Conservation (phyloP, 352 stramenopile genomes). For the Pythium sp. region DNA sequence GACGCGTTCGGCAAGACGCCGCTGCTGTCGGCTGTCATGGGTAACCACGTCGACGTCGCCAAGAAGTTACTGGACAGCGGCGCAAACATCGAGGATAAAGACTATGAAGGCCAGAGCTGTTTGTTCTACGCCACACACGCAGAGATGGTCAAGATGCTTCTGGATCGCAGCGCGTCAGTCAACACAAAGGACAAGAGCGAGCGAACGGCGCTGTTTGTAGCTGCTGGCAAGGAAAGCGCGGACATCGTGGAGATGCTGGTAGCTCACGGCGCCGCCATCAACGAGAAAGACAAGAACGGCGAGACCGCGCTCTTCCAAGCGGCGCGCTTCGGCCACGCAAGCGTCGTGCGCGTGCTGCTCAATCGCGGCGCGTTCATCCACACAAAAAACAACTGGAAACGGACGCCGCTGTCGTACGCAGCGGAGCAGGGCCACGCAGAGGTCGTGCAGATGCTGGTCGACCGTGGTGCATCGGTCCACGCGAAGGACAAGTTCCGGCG, state of each 20-base stretch:
- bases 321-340: conserved; percentile 13
- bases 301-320: conserved; percentile 18
- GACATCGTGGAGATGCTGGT: conserved; percentile 11
- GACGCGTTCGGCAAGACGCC: conserved; percentile 19
- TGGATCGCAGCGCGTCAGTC: conserved; percentile 7
- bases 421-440: conserved; percentile 13
- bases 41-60: conserved; percentile 10
- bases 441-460: conserved; percentile 14
- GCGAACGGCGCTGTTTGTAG: conserved; percentile 16
- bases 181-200: conserved; percentile 4
- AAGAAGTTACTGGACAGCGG: conserved; percentile 8
- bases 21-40: conserved; percentile 15
- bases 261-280: conserved; percentile 6
- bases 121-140: conserved; percentile 16
- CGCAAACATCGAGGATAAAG: conserved; percentile 3
- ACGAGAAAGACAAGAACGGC: conserved; percentile 15
- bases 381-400: conserved; percentile 10
- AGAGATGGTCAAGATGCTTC: conserved; percentile 8
- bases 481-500: conserved; percentile 11
- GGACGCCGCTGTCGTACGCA: conserved; percentile 14
- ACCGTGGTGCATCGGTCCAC: conserved; percentile 15
- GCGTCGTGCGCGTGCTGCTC: conserved; percentile 4
- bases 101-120: conserved; percentile 14
- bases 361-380: conserved; percentile 15
- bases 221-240: conserved; percentile 9